These are phyloP conservation scores for Aspergillus mulundensis DNA, from an alignment of 495 filamentous ascomycete genomes.

Conservation along the genomic window DNA sequence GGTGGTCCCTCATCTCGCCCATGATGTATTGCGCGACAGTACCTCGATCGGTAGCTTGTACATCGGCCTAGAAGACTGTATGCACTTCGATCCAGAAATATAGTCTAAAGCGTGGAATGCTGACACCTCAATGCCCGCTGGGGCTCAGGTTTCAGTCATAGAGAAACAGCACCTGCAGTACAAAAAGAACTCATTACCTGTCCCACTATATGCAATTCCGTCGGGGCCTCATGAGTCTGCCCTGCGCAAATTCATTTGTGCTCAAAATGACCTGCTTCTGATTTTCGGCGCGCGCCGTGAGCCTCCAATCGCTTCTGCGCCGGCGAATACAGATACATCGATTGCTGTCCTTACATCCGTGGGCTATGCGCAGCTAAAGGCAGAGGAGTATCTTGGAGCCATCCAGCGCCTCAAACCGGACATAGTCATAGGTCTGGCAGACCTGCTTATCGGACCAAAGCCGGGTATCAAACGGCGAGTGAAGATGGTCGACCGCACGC, in stretches of 20 bases:
- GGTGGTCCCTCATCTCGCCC: constrained; percentile 78
- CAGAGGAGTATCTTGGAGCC: constrained; percentile 61
- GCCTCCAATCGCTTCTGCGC: constrained; percentile 68
- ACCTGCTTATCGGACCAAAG: constrained; percentile 57
- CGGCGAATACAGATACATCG: constrained; percentile 65
- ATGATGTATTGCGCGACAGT: constrained; percentile 69
- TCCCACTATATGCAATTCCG: constrained; percentile 49
- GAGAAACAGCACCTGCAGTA: constrained; percentile 49
- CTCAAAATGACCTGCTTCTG: constrained; percentile 52
- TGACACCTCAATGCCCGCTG: constrained; percentile 29
- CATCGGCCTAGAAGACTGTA: constrained; percentile 90
- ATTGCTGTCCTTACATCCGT: constrained; percentile 78
- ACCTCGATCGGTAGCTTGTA: constrained; percentile 66
- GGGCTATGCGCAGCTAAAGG: constrained; percentile 69
- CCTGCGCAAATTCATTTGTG: constrained; percentile 68
- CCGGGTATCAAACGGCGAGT: constrained; percentile 66
- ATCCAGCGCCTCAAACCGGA: constrained; percentile 66
- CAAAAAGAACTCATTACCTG: constrained; percentile 36
- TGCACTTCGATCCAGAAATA: constrained; percentile 35
- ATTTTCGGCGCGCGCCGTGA: constrained; percentile 77
- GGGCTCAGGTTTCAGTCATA: constrained; percentile 59
- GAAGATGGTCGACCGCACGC: constrained; percentile 84
- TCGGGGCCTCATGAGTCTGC: constrained; percentile 42
- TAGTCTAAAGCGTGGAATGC: neutral
- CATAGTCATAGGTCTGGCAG: constrained; percentile 72